phyloP scores from a whole-genome alignment of 495 filamentous ascomycete genomes.

The Penicillium macrosclerotiorum region DNA sequence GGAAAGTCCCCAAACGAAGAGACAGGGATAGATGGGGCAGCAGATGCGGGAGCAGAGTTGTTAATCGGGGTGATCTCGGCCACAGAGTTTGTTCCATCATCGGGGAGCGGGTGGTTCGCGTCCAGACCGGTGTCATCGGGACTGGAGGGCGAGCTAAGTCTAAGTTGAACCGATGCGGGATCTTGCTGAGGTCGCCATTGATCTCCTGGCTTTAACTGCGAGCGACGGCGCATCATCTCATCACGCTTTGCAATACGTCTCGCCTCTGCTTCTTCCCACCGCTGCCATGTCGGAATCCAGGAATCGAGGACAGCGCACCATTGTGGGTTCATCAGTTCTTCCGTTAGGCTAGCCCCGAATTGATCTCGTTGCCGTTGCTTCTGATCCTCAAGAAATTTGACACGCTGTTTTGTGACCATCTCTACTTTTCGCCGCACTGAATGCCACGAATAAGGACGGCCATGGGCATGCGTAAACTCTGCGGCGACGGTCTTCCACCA shows the following conservation, averaged over 20 bases:
- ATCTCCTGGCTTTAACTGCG: slow-evolving; percentile 15
- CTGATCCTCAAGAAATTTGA: slow-evolving; percentile 42
- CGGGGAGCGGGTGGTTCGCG: neutral
- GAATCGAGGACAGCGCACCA: slow-evolving; percentile 42
- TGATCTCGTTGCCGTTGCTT: slow-evolving; percentile 11
- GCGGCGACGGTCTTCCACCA: slow-evolving; percentile 45
- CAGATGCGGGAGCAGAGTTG: slow-evolving; percentile 1
- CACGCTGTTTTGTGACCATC: slow-evolving; percentile 42
- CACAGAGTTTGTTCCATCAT: neutral
- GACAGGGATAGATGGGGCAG: neutral
- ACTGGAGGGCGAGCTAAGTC: neutral
- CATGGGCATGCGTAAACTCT: slow-evolving; percentile 40
- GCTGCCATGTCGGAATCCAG: slow-evolving; percentile 46
- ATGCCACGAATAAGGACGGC: slow-evolving; percentile 47
- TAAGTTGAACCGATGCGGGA: neutral
- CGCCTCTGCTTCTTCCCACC: slow-evolving; percentile 40
- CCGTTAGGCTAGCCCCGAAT: slow-evolving; percentile 5
- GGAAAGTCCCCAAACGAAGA: slow-evolving; percentile 2
- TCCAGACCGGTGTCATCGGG: slow-evolving; percentile 4
- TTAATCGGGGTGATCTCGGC: slow-evolving; percentile 1
- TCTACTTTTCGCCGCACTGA: slow-evolving; percentile 49
- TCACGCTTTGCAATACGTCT: slow-evolving; percentile 42
- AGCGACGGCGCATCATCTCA: slow-evolving; percentile 39
- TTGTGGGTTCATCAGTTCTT: slow-evolving; percentile 39
- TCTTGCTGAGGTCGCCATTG: neutral